A percentile compares a stretch with the other conserved stretches of the same genome.
Evolutionary conservation across 179 eudicot species (phyloP).

Genomic region (Heliamphora pulchella): DNA sequence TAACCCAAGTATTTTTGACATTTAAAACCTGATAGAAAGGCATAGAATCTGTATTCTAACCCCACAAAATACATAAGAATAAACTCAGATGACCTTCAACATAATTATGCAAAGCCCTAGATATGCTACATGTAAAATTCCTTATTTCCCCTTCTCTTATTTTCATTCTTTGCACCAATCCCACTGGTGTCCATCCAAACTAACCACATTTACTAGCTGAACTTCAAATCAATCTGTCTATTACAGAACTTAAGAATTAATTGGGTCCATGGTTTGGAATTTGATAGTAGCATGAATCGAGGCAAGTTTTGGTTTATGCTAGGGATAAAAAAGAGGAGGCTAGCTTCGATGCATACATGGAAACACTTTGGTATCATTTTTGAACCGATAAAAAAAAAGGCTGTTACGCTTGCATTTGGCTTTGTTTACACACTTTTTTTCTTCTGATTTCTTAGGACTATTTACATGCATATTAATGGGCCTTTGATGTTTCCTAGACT

Average conservation of each 20-base stretch:
- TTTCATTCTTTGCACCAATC: background rate
- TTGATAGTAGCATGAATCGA: too few relatives aligned
- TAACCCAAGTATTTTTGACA: too few relatives aligned
- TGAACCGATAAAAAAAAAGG: background rate
- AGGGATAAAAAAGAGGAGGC: background rate
- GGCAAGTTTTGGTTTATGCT: too few relatives aligned
- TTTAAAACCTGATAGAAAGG: too few relatives aligned
- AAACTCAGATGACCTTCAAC: background rate
- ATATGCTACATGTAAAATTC: background rate
- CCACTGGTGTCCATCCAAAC: background rate
- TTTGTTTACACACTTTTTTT: background rate
- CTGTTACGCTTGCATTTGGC: background rate
- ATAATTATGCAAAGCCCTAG: background rate
- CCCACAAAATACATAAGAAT: background rate
- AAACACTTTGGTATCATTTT: background rate
- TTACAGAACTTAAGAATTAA: too few relatives aligned
- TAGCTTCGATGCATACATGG: background rate
- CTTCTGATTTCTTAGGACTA: background rate
- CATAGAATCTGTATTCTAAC: too few relatives aligned
- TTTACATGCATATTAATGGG: background rate
- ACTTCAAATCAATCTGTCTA: background rate
- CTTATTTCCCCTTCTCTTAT: background rate
- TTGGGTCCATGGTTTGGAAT: too few relatives aligned
- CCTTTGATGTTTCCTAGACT: background rate
- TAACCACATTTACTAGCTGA: background rate